Base-by-base conservation (phyloP, 2,329 filamentous ascomycete genomes). In the Penicillium expansum region DNA sequence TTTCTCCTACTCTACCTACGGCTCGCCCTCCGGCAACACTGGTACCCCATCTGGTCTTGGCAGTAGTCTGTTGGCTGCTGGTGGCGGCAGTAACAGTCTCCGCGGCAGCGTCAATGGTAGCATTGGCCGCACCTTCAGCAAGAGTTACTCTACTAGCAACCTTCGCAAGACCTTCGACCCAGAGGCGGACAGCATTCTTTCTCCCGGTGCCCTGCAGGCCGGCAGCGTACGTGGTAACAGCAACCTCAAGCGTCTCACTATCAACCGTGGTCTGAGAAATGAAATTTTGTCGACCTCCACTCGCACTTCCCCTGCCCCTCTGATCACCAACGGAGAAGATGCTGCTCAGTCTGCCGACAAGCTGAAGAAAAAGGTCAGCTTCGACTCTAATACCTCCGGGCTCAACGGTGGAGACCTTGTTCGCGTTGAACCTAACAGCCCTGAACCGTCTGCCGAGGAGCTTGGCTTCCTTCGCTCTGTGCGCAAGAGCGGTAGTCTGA, bases 1-100 rank as follows among this genome's bases (percentile, higher is more conserved):
- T 3, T 96, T 97, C 72, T 92, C 89, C 2, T 97, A 97, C 76
- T 96, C 92, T 62, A 92, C 88, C 2, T 96, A 96, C 67, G 91
- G 91, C 43, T 92, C 89, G 1, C 92, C 93, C 6, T 86, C 88
- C 5, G 82, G 87, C 69, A 82, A 80, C 37, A 80, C 84, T 42
- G 91, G 87, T 72, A 89, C 89, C 7, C 89, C 90, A 5, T 86
- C 84, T 37, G 82, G 81, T 18, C 77, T 89, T 50, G 84, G 85
- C 24, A 85, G 85, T 68, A 92, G 86, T 69, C 74, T 92, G 35
- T 74, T 56, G 27, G 48, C 48, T 20, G 30, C 13, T 30, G 74
- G 74, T 33, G 74, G 74, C 39, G 71, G 70, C 52, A 69, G 71
- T 43, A 65, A 69, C 22, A 70, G 67, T 42, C 55, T 71, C 48